Evolutionary conservation across 2,329 filamentous ascomycete genomes (phyloP).

Genomic region (Cercospora zeina): DNA sequence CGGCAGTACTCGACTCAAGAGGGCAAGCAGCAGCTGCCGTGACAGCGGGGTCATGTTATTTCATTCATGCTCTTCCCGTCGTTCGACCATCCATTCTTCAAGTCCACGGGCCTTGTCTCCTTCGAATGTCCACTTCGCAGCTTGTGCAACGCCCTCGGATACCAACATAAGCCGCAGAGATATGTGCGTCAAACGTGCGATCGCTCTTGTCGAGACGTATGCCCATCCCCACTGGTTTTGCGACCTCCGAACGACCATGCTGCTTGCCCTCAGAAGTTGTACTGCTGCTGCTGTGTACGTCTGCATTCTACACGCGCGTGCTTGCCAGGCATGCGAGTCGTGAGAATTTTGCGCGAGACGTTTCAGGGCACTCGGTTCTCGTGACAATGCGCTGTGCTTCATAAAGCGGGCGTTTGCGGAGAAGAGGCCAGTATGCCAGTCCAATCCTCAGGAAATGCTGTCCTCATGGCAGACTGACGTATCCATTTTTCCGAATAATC

Average conservation of each 20-base stretch:
- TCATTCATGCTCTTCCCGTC: not conserved
- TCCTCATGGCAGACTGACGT: slow-evolving; percentile 18
- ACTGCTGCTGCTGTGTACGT: slow-evolving; percentile 23
- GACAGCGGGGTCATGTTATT: not conserved
- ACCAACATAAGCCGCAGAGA: not conserved
- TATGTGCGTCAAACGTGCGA: not conserved
- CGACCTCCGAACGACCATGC: slow-evolving; percentile 6
- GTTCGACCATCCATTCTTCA: not conserved
- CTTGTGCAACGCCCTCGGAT: not conserved
- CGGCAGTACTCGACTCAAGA: slow-evolving; percentile 19
- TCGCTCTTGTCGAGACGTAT: not conserved
- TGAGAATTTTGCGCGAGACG: slow-evolving; percentile 28
- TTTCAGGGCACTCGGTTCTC: slow-evolving; percentile 16
- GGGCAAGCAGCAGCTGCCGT: slow-evolving; percentile 27
- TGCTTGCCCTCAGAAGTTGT: slow-evolving; percentile 28
- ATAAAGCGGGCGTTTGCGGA: slow-evolving; percentile 25
- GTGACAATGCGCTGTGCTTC: slow-evolving; percentile 23
- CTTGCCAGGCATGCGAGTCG: slow-evolving; percentile 36
- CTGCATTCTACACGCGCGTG: slow-evolving; percentile 33
- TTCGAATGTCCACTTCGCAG: not conserved
- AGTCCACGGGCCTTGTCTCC: not conserved
- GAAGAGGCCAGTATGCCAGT: slow-evolving; percentile 18
- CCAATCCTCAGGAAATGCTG: slow-evolving; percentile 13
- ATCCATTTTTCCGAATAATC: slow-evolving; percentile 14
- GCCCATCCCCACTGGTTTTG: not conserved